Evolutionary conservation across 805 yeast genomes (phyloP).

Genomic region (Kluyveromyces starmeri): DNA sequence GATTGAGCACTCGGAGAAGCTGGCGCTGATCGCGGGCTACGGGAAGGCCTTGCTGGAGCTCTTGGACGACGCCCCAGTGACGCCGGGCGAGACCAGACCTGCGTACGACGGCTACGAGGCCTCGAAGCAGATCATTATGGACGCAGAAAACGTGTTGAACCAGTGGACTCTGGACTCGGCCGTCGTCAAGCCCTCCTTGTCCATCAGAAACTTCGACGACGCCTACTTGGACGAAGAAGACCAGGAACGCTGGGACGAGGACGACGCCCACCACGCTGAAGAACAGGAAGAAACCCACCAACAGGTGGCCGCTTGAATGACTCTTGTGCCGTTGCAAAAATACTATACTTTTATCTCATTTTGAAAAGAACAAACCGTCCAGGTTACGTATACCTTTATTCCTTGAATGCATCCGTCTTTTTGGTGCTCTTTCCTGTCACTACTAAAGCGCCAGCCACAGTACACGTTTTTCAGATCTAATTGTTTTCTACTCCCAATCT

Average conservation of each 20-base stretch:
- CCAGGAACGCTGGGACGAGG: slow-evolving; percentile 37
- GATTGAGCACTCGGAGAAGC: slow-evolving; percentile 78
- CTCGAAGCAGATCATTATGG: slow-evolving; percentile 77
- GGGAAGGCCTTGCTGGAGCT: slow-evolving; percentile 81
- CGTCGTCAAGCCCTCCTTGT: slow-evolving; percentile 71
- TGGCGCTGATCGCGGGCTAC: slow-evolving; percentile 80
- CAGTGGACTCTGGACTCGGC: slow-evolving; percentile 81
- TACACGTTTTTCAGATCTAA: no score
- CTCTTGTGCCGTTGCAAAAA: no score
- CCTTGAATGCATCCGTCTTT: no score
- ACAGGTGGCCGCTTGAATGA: slow-evolving; percentile 2
- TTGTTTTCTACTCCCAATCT: no score
- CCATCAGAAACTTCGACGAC: slow-evolving; percentile 52
- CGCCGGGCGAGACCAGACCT: slow-evolving; percentile 89
- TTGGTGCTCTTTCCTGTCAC: no score
- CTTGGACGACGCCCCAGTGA: slow-evolving; percentile 75
- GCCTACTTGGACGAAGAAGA: slow-evolving; percentile 41
- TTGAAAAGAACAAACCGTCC: no score
- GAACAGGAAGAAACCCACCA: slow-evolving; percentile 4
- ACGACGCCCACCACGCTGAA: slow-evolving; percentile 12
- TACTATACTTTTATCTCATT: no score
- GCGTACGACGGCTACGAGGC: slow-evolving; percentile 86
- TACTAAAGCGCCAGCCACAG: no score
- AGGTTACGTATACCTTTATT: no score
- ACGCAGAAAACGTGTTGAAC: slow-evolving; percentile 75